These are phyloP conservation scores for Coemansia sp. DNA, from an alignment of 192 early-diverging fungal genomes.

Conservation along the genomic window DNA sequence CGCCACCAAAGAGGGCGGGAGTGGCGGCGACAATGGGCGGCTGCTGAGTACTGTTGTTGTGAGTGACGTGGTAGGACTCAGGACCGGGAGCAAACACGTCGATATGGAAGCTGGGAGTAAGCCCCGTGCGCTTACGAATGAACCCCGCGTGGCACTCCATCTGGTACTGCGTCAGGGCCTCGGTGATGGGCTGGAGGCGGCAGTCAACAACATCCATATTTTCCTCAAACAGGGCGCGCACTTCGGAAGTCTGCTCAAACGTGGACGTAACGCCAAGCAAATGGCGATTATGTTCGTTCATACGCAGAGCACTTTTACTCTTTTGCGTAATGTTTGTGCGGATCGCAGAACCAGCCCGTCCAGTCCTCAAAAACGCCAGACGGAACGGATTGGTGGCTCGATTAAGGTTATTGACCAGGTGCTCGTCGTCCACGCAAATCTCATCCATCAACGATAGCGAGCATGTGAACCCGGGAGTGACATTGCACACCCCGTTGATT, in stretches of 20 bases:
- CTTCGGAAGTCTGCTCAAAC: slow-evolving; percentile 58
- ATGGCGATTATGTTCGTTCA: slow-evolving; percentile 40
- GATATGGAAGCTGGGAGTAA: slow-evolving; percentile 53
- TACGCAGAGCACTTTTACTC: slow-evolving; percentile 10
- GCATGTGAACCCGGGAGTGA: slow-evolving; percentile 64
- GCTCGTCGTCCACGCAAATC: slow-evolving; percentile 42
- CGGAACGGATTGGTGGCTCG: slow-evolving; percentile 41
- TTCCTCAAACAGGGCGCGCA: slow-evolving; percentile 59
- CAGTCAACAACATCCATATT: slow-evolving; percentile 60
- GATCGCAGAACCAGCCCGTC: slow-evolving; percentile 11
- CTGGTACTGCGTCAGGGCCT: slow-evolving; percentile 52
- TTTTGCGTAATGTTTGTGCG: slow-evolving; percentile 25
- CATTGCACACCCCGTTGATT: slow-evolving; percentile 49
- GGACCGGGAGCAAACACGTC: slow-evolving; percentile 58
- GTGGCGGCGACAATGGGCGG: slow-evolving; percentile 9
- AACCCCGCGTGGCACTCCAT: slow-evolving; percentile 55
- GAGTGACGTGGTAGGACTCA: slow-evolving; percentile 40
- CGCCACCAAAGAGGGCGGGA: slow-evolving; percentile 14
- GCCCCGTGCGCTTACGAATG: slow-evolving; percentile 54
- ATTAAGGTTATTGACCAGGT: slow-evolving; percentile 43
- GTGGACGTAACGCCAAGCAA: slow-evolving; percentile 56
- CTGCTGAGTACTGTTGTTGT: neutral
- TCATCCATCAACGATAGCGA: slow-evolving; percentile 58
- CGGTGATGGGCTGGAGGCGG: slow-evolving; percentile 39
- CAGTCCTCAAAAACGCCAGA: slow-evolving; percentile 37